Conservation (phyloP, 208 protist genomes). For the Angomonas deanei region DNA sequence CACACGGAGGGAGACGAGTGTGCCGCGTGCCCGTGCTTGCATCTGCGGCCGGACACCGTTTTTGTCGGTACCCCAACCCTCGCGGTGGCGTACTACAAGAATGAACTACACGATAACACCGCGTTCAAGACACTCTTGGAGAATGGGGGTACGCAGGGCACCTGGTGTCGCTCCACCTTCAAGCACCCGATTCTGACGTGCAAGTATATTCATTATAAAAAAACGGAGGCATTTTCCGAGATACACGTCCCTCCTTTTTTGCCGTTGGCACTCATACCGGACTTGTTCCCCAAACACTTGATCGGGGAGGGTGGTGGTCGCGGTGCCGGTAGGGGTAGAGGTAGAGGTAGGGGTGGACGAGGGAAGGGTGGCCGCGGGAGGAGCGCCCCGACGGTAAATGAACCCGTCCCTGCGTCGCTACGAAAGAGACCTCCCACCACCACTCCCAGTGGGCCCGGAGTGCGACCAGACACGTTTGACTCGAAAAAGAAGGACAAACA, state of each 20-base stretch:
- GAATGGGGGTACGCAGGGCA: conserved; percentile 35
- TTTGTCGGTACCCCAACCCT: conserved; percentile 55
- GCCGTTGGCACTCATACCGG: conserved; percentile 48
- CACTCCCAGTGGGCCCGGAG: background rate
- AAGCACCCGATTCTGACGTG: conserved; percentile 75
- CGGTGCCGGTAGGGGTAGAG: conserved; percentile 15
- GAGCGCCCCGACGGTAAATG: background rate
- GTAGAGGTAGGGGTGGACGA: conserved; percentile 4
- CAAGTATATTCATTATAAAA: conserved; percentile 63
- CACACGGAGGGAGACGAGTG: conserved; percentile 17
- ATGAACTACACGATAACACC: conserved; percentile 63
- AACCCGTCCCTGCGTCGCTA: background rate
- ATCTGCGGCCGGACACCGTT: conserved; percentile 58
- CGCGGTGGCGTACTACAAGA: conserved; percentile 65
- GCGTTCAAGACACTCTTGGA: conserved; percentile 34
- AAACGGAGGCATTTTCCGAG: conserved; percentile 49
- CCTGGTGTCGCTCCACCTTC: conserved; percentile 48
- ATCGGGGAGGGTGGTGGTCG: conserved; percentile 18
- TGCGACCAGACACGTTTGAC: background rate
- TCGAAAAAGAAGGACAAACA: background rate
- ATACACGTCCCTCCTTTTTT: conserved; percentile 32
- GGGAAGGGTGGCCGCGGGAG: conserved; percentile 4
- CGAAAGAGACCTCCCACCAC: background rate
- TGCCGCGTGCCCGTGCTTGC: conserved; percentile 38
- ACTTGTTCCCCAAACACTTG: conserved; percentile 41